Evolutionary conservation across 768 basidiomycete genomes (phyloP).

Genomic region (Podaxis sp.): DNA sequence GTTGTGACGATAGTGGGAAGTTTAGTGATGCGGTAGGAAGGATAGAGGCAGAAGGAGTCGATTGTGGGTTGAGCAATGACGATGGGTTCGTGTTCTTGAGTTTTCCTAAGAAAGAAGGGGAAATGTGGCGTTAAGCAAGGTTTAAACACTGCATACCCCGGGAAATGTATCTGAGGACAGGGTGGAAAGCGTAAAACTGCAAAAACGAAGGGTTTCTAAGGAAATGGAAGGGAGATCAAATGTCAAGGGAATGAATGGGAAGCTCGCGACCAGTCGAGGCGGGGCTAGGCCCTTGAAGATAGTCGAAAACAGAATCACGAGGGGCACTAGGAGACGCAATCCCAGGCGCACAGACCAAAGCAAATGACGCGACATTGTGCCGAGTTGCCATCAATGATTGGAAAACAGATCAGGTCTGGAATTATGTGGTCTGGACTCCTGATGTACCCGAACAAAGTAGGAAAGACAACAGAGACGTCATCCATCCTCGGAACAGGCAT

Average conservation of each 20-base stretch:
- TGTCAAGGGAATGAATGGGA: constrained; percentile 3
- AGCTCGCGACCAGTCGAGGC: constrained; percentile 8
- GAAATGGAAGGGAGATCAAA: constrained; percentile 7
- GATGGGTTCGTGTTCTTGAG: neutral
- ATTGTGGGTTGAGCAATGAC: constrained; percentile 4
- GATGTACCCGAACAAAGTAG: neutral
- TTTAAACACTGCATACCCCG: neutral
- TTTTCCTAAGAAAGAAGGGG: constrained; percentile 6
- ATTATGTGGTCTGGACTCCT: constrained; percentile 6
- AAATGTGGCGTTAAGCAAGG: neutral
- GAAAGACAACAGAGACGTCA: neutral
- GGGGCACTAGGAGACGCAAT: neutral
- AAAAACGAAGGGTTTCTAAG: constrained; percentile 11
- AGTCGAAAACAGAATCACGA: neutral
- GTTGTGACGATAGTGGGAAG: neutral
- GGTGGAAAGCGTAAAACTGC: constrained; percentile 9
- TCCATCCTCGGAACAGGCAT: neutral
- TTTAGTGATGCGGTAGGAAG: neutral
- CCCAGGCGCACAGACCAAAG: neutral
- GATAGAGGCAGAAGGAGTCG: neutral
- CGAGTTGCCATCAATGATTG: constrained; percentile 2
- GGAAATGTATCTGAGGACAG: neutral
- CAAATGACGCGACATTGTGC: neutral
- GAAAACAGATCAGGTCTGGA: neutral
- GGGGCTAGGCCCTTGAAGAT: constrained; percentile 8